These are phyloP conservation scores for Cryptomeria japonica DNA, from an alignment of 75 land plant species.

Conservation along the genomic window DNA sequence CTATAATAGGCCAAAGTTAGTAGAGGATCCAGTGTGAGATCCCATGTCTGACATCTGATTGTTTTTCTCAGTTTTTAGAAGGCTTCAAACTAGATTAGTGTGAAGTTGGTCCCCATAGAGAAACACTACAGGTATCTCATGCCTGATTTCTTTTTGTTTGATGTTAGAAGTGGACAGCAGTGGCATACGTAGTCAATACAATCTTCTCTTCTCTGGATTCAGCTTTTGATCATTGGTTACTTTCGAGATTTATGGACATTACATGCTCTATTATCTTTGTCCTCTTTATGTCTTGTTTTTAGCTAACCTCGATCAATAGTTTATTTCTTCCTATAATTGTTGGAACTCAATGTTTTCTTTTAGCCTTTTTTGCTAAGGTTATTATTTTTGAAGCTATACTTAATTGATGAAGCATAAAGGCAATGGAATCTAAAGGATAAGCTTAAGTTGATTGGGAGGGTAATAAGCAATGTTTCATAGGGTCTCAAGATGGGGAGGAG, in stretches of 20 bases:
- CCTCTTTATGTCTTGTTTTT: neutral
- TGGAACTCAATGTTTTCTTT: neutral
- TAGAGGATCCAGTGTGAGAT: neutral
- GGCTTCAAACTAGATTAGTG: neutral
- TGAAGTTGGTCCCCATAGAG: no score
- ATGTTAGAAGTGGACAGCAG: neutral
- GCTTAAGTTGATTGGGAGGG: no score
- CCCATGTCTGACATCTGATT: neutral
- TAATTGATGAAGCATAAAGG: no score
- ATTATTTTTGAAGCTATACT: neutral
- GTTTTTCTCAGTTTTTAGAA: neutral
- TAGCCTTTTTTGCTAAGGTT: neutral
- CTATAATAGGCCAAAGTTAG: neutral
- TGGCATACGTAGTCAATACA: neutral
- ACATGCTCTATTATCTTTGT: neutral
- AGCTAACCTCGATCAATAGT: neutral
- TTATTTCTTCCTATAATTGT: neutral
- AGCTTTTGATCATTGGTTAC: neutral
- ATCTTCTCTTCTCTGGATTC: neutral
- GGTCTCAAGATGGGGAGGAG: no score
- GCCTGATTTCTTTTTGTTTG: neutral
- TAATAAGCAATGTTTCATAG: no score
- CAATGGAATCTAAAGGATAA: no score
- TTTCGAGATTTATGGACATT: neutral
- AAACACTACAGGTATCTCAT: neutral